Evolutionary conservation across 2,329 filamentous ascomycete genomes (phyloP).

Genomic region (Aspergillus vadensis): DNA sequence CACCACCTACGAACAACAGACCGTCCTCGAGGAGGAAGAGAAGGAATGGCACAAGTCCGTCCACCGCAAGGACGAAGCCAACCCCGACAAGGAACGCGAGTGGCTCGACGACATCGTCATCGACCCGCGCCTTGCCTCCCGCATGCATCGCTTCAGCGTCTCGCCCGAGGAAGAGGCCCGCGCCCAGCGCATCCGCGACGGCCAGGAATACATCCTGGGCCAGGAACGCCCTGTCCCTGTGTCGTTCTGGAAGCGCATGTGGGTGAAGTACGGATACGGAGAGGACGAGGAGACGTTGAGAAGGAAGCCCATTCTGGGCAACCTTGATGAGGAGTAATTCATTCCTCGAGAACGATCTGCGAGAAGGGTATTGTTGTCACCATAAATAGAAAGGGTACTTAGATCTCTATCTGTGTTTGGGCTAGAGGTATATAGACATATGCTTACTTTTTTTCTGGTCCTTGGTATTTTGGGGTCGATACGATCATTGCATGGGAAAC

Average conservation of each 20-base stretch:
- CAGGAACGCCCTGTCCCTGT: constrained; percentile 50
- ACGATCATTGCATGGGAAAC: constrained; percentile 6
- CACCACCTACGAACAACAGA: constrained; percentile 63
- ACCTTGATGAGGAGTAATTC: constrained; percentile 38
- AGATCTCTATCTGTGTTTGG: not conserved
- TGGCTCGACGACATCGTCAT: constrained; percentile 75
- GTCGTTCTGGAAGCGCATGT: constrained; percentile 42
- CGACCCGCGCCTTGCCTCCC: constrained; percentile 71
- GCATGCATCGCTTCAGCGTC: constrained; percentile 80
- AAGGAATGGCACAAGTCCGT: constrained; percentile 81
- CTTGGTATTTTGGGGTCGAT: not conserved
- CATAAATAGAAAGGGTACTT: not conserved
- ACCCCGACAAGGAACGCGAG: constrained; percentile 64
- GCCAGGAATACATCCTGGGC: constrained; percentile 69
- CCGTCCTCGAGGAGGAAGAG: constrained; percentile 70
- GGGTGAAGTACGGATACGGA: constrained; percentile 45
- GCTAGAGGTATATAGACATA: not conserved
- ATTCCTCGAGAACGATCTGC: constrained; percentile 10
- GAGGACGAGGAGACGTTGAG: constrained; percentile 43
- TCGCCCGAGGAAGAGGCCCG: constrained; percentile 68
- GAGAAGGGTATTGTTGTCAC: too few species aligned
- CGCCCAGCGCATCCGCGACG: constrained; percentile 62
- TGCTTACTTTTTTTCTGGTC: not conserved
- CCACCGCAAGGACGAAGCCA: constrained; percentile 56
- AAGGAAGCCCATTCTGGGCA: constrained; percentile 45